Base-by-base conservation (phyloP, 1,284 basidiomycete genomes). In the Irpex lacteus region DNA sequence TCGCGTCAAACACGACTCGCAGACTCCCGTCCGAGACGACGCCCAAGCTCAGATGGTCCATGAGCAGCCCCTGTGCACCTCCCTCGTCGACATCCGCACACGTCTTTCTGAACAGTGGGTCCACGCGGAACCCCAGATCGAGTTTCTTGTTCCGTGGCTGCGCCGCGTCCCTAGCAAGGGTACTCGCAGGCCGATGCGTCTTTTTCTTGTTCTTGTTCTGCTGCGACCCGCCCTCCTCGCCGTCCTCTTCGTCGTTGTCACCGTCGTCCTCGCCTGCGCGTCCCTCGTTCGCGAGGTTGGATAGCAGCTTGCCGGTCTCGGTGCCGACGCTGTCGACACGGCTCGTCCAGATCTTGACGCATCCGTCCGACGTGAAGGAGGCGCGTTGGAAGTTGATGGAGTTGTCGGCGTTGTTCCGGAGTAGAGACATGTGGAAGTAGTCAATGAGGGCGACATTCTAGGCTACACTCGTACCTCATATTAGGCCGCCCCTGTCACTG, bases 361-460 rank as follows among this genome's bases (percentile, higher is more conserved):
- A 99, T 4, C 98, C 98, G 66, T 99, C 98, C 18, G 99, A 86
- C 0, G 97, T 99, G 75, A 92, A 98, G 0, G 95, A 97, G 8
- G 97, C 97, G 73, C 98, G 97, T 76, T 98, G 96, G 74, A 99
- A 99, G 78, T 99, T 98, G 85, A 99, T 98, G 19, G 93, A 91
- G 74, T 97, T 96, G 70, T 96, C 94, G 60, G 87, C 86, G 64
- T 90, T 88, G 76, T 98, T 97, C 56, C 95, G 87, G 50, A 99
- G 81, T n/a, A 99, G 84, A 7, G 95, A 96, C 91, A 98, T 96
- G 77, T 98, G 95, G 75, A 99, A 99, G 75, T 99, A 99, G 78
- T 99, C 98, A 70, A 99, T 99, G 57, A 99, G 85, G 2, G 96
- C 96, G 72, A 98, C 95, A 71, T 91, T 94, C 98, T n/a, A n/a